Evolutionary conservation across 2,329 filamentous ascomycete genomes (phyloP).

Genomic region (Boeremia lycopersici): DNA sequence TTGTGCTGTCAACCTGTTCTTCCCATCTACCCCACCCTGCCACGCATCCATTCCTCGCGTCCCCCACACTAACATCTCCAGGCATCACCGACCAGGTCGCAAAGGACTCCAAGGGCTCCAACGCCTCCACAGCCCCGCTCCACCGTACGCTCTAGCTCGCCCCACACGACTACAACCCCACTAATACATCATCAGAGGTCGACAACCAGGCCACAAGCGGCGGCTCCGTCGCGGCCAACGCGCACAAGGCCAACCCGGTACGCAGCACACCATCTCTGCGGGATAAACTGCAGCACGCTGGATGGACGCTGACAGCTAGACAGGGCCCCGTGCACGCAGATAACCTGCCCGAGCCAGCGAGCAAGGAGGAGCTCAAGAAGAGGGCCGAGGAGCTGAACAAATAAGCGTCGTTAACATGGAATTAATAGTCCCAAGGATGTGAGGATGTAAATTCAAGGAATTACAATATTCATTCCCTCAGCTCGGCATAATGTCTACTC

Average conservation of each 20-base stretch:
- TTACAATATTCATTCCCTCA: neutral
- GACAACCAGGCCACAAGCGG: constrained; percentile 43
- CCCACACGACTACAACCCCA: constrained; percentile 9
- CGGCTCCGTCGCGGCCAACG: constrained; percentile 40
- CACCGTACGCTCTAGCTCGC: constrained; percentile 34
- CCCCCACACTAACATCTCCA: constrained; percentile 14
- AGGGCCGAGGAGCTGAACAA: constrained; percentile 58
- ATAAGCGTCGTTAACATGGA: constrained; percentile 26
- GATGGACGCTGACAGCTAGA: constrained; percentile 14
- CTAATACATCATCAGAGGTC: constrained; percentile 21
- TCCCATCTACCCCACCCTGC: neutral
- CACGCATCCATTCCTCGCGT: too few relatives aligned
- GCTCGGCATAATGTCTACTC: neutral
- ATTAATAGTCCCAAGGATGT: neutral
- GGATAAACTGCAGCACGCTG: constrained; percentile 1
- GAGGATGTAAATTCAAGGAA: constrained; percentile 4
- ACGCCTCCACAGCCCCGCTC: constrained; percentile 42
- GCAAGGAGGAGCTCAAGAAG: constrained; percentile 58
- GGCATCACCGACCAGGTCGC: constrained; percentile 54
- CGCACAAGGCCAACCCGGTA: constrained; percentile 52
- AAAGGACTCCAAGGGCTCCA: constrained; percentile 52
- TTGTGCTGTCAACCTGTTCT: neutral
- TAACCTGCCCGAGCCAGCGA: constrained; percentile 52
- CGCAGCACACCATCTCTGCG: constrained; percentile 15
- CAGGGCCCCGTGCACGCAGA: constrained; percentile 55